These are phyloP conservation scores for Aphanomyces stellatus DNA, from an alignment of 352 stramenopile genomes.

Conservation along the genomic window DNA sequence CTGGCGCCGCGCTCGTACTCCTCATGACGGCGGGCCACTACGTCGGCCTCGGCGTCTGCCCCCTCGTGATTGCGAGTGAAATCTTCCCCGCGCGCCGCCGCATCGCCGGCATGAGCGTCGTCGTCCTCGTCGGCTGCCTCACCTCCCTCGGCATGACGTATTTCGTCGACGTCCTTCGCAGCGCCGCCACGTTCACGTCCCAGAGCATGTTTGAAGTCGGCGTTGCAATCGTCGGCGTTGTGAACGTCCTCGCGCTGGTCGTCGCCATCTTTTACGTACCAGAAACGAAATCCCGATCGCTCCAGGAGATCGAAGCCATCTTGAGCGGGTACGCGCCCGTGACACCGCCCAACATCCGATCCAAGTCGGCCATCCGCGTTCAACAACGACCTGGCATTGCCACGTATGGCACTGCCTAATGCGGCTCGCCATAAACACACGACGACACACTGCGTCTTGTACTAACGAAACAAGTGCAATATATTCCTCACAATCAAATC, in stretches of 20 bases:
- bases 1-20: constrained; percentile 47
- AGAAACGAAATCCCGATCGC: constrained; percentile 61
- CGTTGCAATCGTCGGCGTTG: constrained; percentile 34
- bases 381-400: background rate
- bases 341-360: constrained; percentile 31
- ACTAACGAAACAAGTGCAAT: too few species aligned
- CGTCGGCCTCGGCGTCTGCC: constrained; percentile 49
- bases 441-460: too few species aligned
- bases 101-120: constrained; percentile 50
- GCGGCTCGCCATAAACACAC: too few species aligned
- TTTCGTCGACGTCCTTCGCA: constrained; percentile 26
- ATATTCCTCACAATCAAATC: too few species aligned
- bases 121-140: constrained; percentile 51
- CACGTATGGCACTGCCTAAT: background rate
- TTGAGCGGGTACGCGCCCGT: constrained; percentile 61
- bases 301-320: constrained; percentile 76
- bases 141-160: constrained; percentile 35
- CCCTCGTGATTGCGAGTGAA: constrained; percentile 52
- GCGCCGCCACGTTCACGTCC: constrained; percentile 23
- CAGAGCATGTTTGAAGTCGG: constrained; percentile 30
- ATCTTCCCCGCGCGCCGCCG: constrained; percentile 62
- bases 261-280: constrained; percentile 60
- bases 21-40: constrained; percentile 57
- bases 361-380: background rate
- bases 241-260: constrained; percentile 36